Evolutionary conservation across 2,329 filamentous ascomycete genomes (phyloP).

Genomic region (Neofusicoccum parvum): DNA sequence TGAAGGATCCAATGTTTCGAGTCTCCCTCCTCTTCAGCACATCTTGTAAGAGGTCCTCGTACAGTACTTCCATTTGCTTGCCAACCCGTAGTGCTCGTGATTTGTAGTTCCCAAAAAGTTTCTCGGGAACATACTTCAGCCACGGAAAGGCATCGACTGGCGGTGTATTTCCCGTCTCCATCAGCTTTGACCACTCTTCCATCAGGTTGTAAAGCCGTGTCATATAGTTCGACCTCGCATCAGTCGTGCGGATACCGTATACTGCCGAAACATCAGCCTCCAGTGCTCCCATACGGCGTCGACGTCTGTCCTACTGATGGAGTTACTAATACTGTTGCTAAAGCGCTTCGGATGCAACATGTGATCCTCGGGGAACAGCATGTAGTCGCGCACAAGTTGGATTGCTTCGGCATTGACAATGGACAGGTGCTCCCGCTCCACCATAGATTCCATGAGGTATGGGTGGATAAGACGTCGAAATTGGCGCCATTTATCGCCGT

Average conservation of each 20-base stretch:
- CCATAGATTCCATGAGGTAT: constrained; percentile 48
- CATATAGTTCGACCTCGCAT: constrained; percentile 33
- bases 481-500: constrained; percentile 49
- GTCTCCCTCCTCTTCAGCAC: neutral
- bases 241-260: constrained; percentile 25
- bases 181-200: constrained; percentile 45
- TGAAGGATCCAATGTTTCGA: constrained; percentile 28
- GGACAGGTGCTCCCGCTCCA: constrained; percentile 46
- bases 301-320: constrained; percentile 29
- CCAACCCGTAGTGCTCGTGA: neutral
- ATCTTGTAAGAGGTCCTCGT: neutral
- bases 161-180: constrained; percentile 52
- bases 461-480: constrained; percentile 52
- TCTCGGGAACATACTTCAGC: neutral
- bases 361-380: constrained; percentile 43
- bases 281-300: no score
- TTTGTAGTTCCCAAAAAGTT: neutral
- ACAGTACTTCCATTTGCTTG: neutral
- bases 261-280: constrained; percentile 2
- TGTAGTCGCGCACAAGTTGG: constrained; percentile 52
- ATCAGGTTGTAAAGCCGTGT: constrained; percentile 43
- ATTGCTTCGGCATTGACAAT: constrained; percentile 52
- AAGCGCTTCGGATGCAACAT: constrained; percentile 53
- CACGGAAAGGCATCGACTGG: constrained; percentile 50
- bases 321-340: constrained; percentile 54